Percentiles rank a stretch among this genome's conserved stretches.
phyloP scores from a whole-genome alignment of 371 early-diverging fungal genomes.

The Mortierella sp. region DNA sequence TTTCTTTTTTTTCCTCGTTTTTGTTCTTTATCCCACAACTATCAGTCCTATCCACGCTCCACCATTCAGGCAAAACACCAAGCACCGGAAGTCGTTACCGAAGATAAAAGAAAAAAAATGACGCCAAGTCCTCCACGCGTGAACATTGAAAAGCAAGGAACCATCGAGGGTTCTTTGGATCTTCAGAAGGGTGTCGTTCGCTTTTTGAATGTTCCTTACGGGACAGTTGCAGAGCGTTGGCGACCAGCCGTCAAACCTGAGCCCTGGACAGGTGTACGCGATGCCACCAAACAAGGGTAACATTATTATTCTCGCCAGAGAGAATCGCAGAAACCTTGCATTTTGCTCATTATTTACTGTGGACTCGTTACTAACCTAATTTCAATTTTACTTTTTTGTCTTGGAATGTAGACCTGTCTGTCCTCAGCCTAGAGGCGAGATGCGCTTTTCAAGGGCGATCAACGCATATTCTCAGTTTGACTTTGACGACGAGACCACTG shows the following conservation, averaged over 20 bases:
- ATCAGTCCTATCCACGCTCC: no score
- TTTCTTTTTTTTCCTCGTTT: no score
- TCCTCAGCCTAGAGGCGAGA: conserved; percentile 16
- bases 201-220: conserved; percentile 43
- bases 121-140: background rate
- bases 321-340: background rate
- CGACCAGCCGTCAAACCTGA: conserved; percentile 36
- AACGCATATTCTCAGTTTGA: conserved; percentile 32
- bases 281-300: conserved; percentile 45
- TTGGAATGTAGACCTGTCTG: conserved; percentile 21
- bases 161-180: conserved; percentile 20
- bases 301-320: background rate
- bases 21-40: no score
- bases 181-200: conserved; percentile 9
- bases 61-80: no score
- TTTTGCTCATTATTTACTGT: background rate
- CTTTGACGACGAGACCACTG: conserved; percentile 25
- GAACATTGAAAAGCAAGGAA: conserved; percentile 22
- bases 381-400: no score
- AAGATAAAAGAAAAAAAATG: background rate
- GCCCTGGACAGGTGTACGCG: conserved; percentile 41
- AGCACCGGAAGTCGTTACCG: no score
- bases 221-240: conserved; percentile 30
- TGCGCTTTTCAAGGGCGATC: conserved; percentile 27
- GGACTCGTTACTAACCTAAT: no score